Percentiles rank a stretch among this genome's conserved stretches.
phyloP scores from a whole-genome alignment of 2,329 filamentous ascomycete genomes.

The Penicillium hordei region DNA sequence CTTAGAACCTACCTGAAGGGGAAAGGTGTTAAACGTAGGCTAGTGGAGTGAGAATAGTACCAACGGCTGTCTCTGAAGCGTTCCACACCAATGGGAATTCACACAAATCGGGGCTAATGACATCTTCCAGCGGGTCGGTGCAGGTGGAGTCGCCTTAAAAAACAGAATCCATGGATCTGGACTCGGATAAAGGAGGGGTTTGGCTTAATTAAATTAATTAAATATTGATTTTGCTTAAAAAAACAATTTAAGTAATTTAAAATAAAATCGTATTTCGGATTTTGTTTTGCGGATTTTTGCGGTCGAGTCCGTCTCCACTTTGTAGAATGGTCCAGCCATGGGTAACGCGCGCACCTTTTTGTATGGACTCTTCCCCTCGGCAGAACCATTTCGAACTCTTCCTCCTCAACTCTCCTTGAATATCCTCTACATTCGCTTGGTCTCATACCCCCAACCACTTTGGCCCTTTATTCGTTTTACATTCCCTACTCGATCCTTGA shows the following conservation, averaged over 20 bases:
- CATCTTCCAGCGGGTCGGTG: constrained; percentile 18
- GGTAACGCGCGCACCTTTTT: not conserved
- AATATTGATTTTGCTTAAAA: not conserved
- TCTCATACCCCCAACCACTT: not conserved
- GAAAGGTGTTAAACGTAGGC: constrained; percentile 2
- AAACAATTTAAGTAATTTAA: not conserved
- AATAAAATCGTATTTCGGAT: not conserved
- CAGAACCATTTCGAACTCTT: not conserved
- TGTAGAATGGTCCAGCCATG: not conserved
- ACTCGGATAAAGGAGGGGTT: not conserved
- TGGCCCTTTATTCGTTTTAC: not conserved
- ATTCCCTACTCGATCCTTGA: not conserved
- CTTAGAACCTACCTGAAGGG: constrained; percentile 9
- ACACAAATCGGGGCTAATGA: constrained; percentile 3
- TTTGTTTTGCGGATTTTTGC: not conserved
- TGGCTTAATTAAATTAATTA: not conserved
- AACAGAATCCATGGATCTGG: constrained; percentile 13
- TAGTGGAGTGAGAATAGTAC: constrained; percentile 16
- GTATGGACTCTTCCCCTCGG: constrained; percentile 6
- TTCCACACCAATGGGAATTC: constrained; percentile 1
- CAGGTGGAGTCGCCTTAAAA: constrained; percentile 20
- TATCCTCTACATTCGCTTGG: constrained; percentile 1
- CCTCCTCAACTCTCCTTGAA: not conserved
- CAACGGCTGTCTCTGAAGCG: constrained; percentile 21
- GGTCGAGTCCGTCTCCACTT: constrained; percentile 2